These are phyloP conservation scores for Blastomyces gilchristii DNA, from an alignment of 2,329 filamentous ascomycete genomes.

Conservation along the genomic window DNA sequence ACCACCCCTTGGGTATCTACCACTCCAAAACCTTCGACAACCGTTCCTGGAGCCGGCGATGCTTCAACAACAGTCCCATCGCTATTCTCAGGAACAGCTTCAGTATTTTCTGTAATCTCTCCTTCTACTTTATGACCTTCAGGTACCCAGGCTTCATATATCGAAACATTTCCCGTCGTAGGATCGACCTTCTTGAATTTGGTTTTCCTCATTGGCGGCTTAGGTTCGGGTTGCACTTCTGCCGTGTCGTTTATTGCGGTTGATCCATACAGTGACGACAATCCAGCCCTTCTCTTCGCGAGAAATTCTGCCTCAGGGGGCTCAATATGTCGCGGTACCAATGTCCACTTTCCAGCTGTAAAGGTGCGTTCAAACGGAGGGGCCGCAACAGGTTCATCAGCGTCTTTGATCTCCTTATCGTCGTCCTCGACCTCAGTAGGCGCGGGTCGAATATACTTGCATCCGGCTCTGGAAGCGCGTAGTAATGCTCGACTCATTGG, in stretches of 20 bases:
- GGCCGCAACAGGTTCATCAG: slow-evolving; percentile 22
- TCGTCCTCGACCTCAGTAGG: slow-evolving; percentile 30
- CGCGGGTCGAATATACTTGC: slow-evolving; percentile 61
- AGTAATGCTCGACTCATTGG: slow-evolving; percentile 74
- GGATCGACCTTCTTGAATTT: slow-evolving; percentile 71
- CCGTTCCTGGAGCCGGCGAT: slow-evolving; percentile 46
- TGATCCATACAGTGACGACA: slow-evolving; percentile 43
- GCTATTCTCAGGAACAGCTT: slow-evolving; percentile 36
- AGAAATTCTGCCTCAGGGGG: slow-evolving; percentile 52
- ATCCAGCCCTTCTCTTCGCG: slow-evolving; percentile 50
- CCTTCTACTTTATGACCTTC: slow-evolving; percentile 73
- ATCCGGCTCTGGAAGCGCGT: slow-evolving; percentile 66
- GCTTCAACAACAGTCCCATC: slow-evolving; percentile 27
- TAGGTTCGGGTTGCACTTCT: slow-evolving; percentile 19
- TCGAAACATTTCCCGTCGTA: slow-evolving; percentile 64
- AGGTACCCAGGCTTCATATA: slow-evolving; percentile 71
- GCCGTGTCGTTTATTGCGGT: slow-evolving; percentile 24
- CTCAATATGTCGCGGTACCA: slow-evolving; percentile 47
- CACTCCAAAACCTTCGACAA: slow-evolving; percentile 49
- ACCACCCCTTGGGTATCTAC: slow-evolving; percentile 53
- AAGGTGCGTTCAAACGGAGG: slow-evolving; percentile 40
- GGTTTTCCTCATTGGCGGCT: slow-evolving; percentile 60
- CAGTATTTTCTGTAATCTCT: slow-evolving; percentile 57
- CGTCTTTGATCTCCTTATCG: slow-evolving; percentile 28
- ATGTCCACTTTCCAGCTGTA: slow-evolving; percentile 48